phyloP scores from a whole-genome alignment of 139 green algal species.

The Coccomyxa sp. region DNA sequence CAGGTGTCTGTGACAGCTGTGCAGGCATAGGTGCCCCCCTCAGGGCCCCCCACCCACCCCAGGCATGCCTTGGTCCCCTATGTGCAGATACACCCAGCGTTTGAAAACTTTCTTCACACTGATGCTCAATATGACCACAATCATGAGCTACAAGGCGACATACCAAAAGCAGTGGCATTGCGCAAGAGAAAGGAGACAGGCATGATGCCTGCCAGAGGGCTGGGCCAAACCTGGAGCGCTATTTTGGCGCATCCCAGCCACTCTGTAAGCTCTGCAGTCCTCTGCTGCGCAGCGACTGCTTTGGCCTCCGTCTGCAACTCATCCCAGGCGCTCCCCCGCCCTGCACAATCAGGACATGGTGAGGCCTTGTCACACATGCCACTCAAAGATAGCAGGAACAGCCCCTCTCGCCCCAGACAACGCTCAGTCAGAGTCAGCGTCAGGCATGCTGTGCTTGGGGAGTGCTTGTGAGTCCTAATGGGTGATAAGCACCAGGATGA shows the following conservation, averaged over 20 bases:
- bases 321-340: conserved; percentile 5
- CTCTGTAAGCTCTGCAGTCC: conserved; percentile 18
- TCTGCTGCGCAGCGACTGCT: background rate
- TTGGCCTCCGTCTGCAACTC: background rate
- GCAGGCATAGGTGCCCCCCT: conserved; percentile 43
- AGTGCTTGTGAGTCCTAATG: too few species aligned
- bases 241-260: conserved; percentile 53
- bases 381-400: too few species aligned
- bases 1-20: conserved; percentile 63
- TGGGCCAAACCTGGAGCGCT: conserved; percentile 40
- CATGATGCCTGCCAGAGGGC: background rate
- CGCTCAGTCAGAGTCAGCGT: too few species aligned
- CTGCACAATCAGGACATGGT: background rate
- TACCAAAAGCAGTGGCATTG: too few species aligned
- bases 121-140: too few species aligned
- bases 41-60: conserved; percentile 54
- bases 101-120: too few species aligned
- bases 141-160: too few species aligned
- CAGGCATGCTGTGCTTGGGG: too few species aligned
- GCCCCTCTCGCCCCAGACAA: too few species aligned
- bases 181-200: background rate
- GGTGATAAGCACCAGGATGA: too few species aligned
- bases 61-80: conserved; percentile 57
- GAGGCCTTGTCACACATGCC: too few species aligned
- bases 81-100: too few species aligned